Evolutionary conservation across 1,284 basidiomycete species (phyloP).

Genomic region (Cystobasidiaceae sp.): DNA sequence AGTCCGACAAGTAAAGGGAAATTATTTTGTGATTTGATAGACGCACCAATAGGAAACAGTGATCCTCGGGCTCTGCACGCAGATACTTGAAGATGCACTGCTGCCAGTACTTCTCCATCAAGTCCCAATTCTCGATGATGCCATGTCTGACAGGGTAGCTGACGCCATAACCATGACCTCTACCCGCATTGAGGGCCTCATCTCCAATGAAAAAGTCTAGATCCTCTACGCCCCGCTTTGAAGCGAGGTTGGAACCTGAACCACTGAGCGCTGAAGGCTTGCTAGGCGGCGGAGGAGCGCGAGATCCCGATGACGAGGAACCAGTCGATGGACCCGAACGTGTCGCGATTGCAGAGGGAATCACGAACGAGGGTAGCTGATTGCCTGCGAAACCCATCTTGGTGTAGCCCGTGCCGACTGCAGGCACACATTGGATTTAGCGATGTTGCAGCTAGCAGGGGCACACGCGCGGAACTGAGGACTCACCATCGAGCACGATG

Average conservation of each 20-base stretch:
- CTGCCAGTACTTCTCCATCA: constrained; percentile 99
- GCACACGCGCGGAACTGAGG: too few relatives aligned
- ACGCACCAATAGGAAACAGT: constrained; percentile 91
- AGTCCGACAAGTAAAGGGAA: not conserved
- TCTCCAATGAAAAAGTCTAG: constrained; percentile 99
- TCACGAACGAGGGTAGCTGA: constrained; percentile 96
- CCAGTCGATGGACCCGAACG: constrained; percentile 46
- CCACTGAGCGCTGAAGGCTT: constrained; percentile 41
- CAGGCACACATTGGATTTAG: too few relatives aligned
- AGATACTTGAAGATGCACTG: constrained; percentile 99
- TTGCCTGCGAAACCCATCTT: constrained; percentile 99
- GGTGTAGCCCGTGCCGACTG: constrained; percentile 87
- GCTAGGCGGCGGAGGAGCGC: constrained; percentile 71
- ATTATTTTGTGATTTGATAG: not conserved
- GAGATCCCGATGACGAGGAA: constrained; percentile 57
- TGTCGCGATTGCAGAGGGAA: constrained; percentile 92
- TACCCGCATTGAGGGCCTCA: constrained; percentile 90
- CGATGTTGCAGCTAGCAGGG: too few relatives aligned
- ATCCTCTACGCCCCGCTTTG: constrained; percentile 96
- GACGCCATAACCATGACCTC: constrained; percentile 67
- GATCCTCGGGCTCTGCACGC: constrained; percentile 96
- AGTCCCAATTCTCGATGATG: constrained; percentile 99
- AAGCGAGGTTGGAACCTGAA: constrained; percentile 68
- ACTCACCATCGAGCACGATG: constrained; percentile 32
- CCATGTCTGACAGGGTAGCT: constrained; percentile 98